Base-by-base conservation (phyloP, 1,139 yeast genomes). In the Suhomyces ambrosiae region DNA sequence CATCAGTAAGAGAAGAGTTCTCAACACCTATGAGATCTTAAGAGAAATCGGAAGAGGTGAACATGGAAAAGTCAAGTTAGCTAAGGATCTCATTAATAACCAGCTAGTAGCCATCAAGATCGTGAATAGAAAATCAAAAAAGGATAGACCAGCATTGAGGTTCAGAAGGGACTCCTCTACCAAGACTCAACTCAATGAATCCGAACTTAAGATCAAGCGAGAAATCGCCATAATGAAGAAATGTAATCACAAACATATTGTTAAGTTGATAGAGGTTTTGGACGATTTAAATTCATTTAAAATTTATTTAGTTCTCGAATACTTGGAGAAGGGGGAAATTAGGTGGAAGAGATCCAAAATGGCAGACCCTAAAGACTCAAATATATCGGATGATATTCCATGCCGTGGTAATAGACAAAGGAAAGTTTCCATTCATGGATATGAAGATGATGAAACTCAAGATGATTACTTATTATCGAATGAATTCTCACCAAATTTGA, bases 191-290 rank as follows among this genome's bases (percentile, higher is more conserved):
- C 41, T 13, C 47, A 58, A 53, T 40, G 72, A 67, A 37, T 63
- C 68, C 45, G 92, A 84, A 53, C 74, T 78, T 44, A 92, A 89
- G 55, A 82, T 90, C 32, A 80, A 88, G 49, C 74, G 90, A 38
- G 99, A 94, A 61, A 88, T 94, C 41, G 97, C 97, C 15, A 94
- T 94, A 44, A 86, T 94, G 89, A 92, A 92, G 57, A 89, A 88
- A 61, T 87, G 97, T 61, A 72, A 78, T 48, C 97, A 94, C 61
- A 90, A 89, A 40, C 90, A 94, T 59, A 90, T 94, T 18, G 97
- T 94, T 11, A 79, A 79, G 52, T 66, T 94, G 40, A 72, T 80
- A 35, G 99, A 94, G 59, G 97, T 94, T 4, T 70, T 94, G 47
- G 98, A 94, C 66, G 97, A 94, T 61, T 68, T 76, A 17, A 78